phyloP scores from a whole-genome alignment of 371 early-diverging fungal species.

The Saksenaea oblongispora region DNA sequence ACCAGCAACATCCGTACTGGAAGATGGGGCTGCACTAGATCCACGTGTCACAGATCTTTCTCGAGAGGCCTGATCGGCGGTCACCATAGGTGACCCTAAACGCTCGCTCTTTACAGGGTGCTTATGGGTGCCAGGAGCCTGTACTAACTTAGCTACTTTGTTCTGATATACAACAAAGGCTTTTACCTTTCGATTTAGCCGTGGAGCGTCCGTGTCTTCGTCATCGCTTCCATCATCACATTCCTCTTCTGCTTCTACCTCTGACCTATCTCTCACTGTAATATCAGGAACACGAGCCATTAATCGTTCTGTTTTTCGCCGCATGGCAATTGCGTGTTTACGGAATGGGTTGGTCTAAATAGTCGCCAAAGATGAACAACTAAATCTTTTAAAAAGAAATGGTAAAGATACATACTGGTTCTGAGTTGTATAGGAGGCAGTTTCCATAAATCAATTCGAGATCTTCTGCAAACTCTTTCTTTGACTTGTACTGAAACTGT shows the following conservation, averaged over 20 bases:
- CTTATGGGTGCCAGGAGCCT: slow-evolving; percentile 14
- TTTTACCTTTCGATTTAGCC: slow-evolving; percentile 42
- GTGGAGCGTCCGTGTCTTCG: slow-evolving; percentile 37
- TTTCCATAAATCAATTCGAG: slow-evolving; percentile 83
- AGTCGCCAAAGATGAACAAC: not conserved
- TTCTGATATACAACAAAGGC: slow-evolving; percentile 12
- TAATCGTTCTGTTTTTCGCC: slow-evolving; percentile 70
- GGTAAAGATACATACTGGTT: slow-evolving; percentile 43
- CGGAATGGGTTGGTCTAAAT: slow-evolving; percentile 70
- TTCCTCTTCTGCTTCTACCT: slow-evolving; percentile 56
- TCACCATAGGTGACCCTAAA: not conserved
- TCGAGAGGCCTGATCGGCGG: slow-evolving; percentile 14
- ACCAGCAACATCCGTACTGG: slow-evolving; percentile 4
- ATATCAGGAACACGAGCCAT: slow-evolving; percentile 86
- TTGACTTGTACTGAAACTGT: slow-evolving; percentile 67
- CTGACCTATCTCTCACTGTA: slow-evolving; percentile 60
- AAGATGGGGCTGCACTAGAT: slow-evolving; percentile 20
- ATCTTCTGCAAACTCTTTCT: slow-evolving; percentile 80
- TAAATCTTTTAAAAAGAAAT: not conserved
- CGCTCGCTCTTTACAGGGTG: slow-evolving; percentile 15
- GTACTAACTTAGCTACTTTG: not conserved
- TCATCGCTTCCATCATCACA: slow-evolving; percentile 53
- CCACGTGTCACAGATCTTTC: slow-evolving; percentile 27
- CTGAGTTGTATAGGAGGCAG: slow-evolving; percentile 81
- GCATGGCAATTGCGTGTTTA: slow-evolving; percentile 84